Percentiles rank a stretch among this genome's conserved stretches.
Conservation (phyloP, 1,139 yeast species). For the Saccharomyces uvarum region DNA sequence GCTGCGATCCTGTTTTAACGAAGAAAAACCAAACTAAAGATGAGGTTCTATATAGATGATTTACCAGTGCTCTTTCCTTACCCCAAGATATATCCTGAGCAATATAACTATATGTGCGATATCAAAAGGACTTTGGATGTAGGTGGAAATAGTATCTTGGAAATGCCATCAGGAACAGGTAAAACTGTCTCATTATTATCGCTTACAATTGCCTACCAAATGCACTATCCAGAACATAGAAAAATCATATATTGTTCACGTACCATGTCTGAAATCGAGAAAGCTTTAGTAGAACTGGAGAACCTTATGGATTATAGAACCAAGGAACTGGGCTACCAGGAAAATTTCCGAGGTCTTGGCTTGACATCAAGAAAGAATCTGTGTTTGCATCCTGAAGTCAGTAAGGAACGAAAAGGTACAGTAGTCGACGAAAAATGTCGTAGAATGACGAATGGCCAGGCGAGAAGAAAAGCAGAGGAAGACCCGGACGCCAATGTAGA, state of each 20-base stretch:
- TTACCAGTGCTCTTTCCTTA: slow-evolving; percentile 92
- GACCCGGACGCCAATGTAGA: slow-evolving; percentile 52
- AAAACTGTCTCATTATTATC: slow-evolving; percentile 89
- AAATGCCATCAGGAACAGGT: slow-evolving; percentile 99
- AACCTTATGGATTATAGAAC: slow-evolving; percentile 81
- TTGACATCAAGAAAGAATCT: slow-evolving; percentile 88
- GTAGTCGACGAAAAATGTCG: slow-evolving; percentile 95
- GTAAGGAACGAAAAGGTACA: slow-evolving; percentile 84
- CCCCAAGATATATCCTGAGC: slow-evolving; percentile 95
- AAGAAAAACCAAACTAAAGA: slow-evolving; percentile 5
- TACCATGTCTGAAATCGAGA: slow-evolving; percentile 98
- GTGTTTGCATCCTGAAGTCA: slow-evolving; percentile 82
- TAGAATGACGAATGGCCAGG: slow-evolving; percentile 85
- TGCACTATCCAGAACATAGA: slow-evolving; percentile 90
- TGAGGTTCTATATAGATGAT: slow-evolving; percentile 78
- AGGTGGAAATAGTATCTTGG: slow-evolving; percentile 95
- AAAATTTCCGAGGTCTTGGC: slow-evolving; percentile 88
- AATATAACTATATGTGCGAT: slow-evolving; percentile 94
- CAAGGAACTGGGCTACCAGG: slow-evolving; percentile 72
- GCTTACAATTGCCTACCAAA: slow-evolving; percentile 87
- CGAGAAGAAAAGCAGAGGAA: slow-evolving; percentile 56
- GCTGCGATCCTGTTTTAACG: not conserved
- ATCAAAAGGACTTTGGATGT: slow-evolving; percentile 88
- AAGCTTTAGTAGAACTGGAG: slow-evolving; percentile 86
- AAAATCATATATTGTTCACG: slow-evolving; percentile 96